Percentiles rank a stretch among this genome's conserved stretches.
phyloP scores from a whole-genome alignment of 2,329 filamentous ascomycete genomes.

The Emergomyces orientalis region DNA sequence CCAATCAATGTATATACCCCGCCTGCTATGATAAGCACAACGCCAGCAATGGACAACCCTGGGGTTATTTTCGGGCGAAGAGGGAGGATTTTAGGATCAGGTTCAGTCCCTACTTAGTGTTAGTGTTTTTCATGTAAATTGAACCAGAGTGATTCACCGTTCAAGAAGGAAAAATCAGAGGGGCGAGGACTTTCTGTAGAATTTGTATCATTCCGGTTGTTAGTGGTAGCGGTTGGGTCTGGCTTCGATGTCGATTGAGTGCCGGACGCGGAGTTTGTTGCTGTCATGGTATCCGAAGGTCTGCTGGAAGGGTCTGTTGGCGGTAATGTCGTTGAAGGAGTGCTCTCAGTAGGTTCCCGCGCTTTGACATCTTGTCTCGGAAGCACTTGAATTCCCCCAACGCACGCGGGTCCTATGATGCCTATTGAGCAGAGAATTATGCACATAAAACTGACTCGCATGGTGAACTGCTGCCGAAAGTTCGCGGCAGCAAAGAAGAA shows the following conservation, averaged over 20 bases:
- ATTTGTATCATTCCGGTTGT: neutral
- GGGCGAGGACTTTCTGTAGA: neutral
- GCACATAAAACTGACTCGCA: constrained; percentile 3
- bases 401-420: neutral
- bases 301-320: neutral
- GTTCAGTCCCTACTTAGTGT: neutral
- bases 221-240: neutral
- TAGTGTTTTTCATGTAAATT: neutral
- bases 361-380: neutral
- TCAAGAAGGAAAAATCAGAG: neutral
- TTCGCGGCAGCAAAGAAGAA: neutral
- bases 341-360: neutral
- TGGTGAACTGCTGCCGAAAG: neutral
- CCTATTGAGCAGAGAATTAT: neutral
- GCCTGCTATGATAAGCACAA: constrained; percentile 66
- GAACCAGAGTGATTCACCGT: neutral
- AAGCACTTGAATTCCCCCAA: neutral
- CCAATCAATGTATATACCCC: constrained; percentile 63
- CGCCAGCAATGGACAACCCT: constrained; percentile 67
- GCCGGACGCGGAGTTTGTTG: neutral
- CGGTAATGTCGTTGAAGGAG: neutral
- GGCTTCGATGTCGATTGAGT: neutral
- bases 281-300: neutral
- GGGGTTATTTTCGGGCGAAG: constrained; percentile 68
- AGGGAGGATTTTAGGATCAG: constrained; percentile 46